Evolutionary conservation across 1,284 basidiomycete species (phyloP).

Genomic region (Cutaneotrichosporon spelunceum): DNA sequence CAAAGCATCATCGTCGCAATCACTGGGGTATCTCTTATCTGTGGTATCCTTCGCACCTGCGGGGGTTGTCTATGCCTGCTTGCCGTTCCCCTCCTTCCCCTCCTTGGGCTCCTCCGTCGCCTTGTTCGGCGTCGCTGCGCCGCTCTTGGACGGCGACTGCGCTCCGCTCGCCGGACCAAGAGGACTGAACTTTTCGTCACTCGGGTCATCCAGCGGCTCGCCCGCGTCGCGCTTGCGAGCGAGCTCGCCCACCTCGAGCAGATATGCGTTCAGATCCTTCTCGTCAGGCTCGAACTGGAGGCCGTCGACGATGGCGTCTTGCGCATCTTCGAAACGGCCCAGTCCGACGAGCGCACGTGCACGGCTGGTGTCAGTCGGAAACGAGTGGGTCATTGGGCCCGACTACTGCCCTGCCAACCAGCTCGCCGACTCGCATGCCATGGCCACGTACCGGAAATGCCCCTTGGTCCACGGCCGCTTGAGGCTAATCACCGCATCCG

Average conservation of each 20-base stretch:
- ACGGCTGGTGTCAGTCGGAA: not conserved
- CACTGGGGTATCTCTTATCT: not conserved
- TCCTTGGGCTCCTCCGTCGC: not conserved
- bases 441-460: slow-evolving; percentile 80
- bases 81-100: not conserved
- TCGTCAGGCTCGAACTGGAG: slow-evolving; percentile 87
- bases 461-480: slow-evolving; percentile 91
- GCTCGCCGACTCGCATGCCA: too few species aligned
- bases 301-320: slow-evolving; percentile 75
- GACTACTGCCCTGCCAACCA: not conserved
- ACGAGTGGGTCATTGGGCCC: too few species aligned
- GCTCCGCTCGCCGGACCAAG: not conserved
- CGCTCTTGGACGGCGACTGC: not conserved
- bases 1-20: not conserved
- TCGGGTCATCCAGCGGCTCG: not conserved
- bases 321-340: slow-evolving; percentile 67
- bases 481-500: slow-evolving; percentile 80
- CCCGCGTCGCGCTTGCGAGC: slow-evolving; percentile 22
- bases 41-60: not conserved
- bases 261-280: slow-evolving; percentile 55
- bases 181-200: not conserved
- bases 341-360: slow-evolving; percentile 70
- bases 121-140: not conserved
- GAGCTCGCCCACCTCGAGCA: slow-evolving; percentile 39
- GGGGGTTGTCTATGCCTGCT: not conserved